A percentile compares a stretch with the other conserved stretches of the same genome.
Evolutionary conservation across 495 filamentous ascomycete species (phyloP).

Genomic region (Pyronema omphalodes): DNA sequence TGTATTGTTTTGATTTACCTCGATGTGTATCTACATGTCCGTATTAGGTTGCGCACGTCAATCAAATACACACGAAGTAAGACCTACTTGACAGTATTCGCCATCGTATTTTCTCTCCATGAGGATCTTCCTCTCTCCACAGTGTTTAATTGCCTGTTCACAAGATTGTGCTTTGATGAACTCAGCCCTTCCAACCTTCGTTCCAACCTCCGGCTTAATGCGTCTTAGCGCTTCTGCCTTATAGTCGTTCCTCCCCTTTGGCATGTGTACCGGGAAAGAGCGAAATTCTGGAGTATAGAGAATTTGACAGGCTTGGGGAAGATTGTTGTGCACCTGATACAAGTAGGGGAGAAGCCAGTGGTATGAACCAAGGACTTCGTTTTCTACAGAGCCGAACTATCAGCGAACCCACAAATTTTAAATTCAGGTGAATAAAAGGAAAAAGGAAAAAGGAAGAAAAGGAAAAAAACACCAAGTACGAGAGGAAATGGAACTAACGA

Average conservation of each 20-base stretch:
- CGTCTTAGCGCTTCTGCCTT: constrained; percentile 19
- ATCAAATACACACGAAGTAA: neutral
- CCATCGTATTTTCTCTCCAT: constrained; percentile 75
- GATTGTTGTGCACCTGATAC: constrained; percentile 11
- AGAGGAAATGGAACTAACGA: constrained; percentile 56
- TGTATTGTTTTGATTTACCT: constrained; percentile 36
- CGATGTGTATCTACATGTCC: constrained; percentile 60
- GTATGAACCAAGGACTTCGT: constrained; percentile 21
- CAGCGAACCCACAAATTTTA: neutral
- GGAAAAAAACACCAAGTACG: constrained; percentile 25
- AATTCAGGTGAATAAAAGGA: no score
- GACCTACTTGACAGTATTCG: constrained; percentile 13
- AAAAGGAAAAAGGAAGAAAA: neutral
- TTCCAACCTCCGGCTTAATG: constrained; percentile 44
- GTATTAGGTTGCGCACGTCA: constrained; percentile 37
- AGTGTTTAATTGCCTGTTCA: constrained; percentile 52
- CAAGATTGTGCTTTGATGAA: constrained; percentile 61
- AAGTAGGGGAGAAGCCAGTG: constrained; percentile 29
- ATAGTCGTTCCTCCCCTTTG: constrained; percentile 7
- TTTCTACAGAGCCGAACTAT: constrained; percentile 8
- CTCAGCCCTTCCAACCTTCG: constrained; percentile 54
- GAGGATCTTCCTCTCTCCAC: constrained; percentile 40
- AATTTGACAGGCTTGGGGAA: constrained; percentile 23
- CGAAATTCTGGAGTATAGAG: constrained; percentile 31
- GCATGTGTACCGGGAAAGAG: constrained; percentile 24